Evolutionary conservation across 805 yeast species (phyloP).

Genomic region (Sugiyamaella lignohabitans): DNA sequence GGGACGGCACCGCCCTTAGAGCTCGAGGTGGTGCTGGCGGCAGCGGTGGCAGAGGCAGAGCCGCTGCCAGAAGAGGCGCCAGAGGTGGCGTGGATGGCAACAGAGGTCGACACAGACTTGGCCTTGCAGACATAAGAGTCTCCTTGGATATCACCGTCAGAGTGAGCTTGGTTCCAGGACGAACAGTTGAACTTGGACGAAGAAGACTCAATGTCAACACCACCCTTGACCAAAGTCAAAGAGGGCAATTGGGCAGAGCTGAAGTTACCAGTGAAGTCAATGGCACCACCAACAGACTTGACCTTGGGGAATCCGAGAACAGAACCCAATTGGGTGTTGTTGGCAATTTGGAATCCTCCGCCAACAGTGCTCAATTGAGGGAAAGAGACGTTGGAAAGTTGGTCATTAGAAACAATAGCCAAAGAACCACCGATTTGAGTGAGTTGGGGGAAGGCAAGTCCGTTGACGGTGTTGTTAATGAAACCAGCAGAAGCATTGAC

Average conservation of each 20-base stretch:
- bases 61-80: constrained; percentile 8
- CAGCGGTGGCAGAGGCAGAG: constrained; percentile 13
- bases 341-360: constrained; percentile 88
- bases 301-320: constrained; percentile 71
- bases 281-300: constrained; percentile 80
- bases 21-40: constrained; percentile 12
- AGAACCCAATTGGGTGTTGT: constrained; percentile 65
- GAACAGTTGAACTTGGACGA: constrained; percentile 75
- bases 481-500: constrained; percentile 82
- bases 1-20: constrained; percentile 18
- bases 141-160: constrained; percentile 83
- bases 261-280: constrained; percentile 72
- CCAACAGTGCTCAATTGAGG: constrained; percentile 65
- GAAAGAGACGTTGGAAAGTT: constrained; percentile 64
- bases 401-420: constrained; percentile 64
- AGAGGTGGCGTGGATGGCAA: constrained; percentile 11
- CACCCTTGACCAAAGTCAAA: constrained; percentile 82
- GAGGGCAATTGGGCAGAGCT: constrained; percentile 68
- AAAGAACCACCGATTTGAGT: constrained; percentile 72
- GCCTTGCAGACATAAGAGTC: constrained; percentile 54
- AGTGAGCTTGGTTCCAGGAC: constrained; percentile 63
- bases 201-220: constrained; percentile 69
- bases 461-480: constrained; percentile 56
- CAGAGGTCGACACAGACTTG: constrained; percentile 15
- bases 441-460: constrained; percentile 40